These are phyloP conservation scores for Aegilops longissima DNA, from an alignment of 176 grass and related monocot genomes.

Conservation along the genomic window DNA sequence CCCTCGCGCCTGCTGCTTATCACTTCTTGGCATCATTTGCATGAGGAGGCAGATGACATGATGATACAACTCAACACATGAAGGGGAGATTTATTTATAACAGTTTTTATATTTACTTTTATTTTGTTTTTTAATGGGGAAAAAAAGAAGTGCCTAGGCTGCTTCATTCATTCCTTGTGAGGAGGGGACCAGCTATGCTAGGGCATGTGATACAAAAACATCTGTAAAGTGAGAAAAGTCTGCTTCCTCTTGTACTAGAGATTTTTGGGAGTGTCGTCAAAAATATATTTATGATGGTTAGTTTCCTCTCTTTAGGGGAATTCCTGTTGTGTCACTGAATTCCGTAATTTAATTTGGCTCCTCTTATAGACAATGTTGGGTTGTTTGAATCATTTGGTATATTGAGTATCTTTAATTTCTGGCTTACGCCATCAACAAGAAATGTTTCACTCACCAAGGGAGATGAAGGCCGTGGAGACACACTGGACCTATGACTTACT, in stretches of 20 bases:
- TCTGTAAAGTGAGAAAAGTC: no score
- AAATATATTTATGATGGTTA: neutral
- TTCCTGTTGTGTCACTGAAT: neutral
- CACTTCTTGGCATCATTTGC: constrained; percentile 20
- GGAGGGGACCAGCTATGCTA: neutral
- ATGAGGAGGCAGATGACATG: neutral
- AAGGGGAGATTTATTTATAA: constrained; percentile 5
- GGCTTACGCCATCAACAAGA: no score
- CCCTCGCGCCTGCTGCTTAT: neutral
- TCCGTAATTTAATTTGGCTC: neutral
- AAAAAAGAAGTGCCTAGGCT: neutral
- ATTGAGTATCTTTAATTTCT: no score
- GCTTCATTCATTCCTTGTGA: constrained; percentile 22
- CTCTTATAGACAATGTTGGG: no score
- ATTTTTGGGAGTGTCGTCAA: no score
- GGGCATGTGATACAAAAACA: neutral
- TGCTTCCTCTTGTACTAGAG: no score
- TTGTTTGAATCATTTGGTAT: no score
- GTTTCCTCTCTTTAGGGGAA: neutral
- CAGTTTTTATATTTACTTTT: neutral
- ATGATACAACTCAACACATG: neutral
- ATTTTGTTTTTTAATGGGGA: neutral
- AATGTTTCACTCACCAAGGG: no score
- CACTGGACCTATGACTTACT: no score
- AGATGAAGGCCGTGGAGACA: no score